phyloP scores from a whole-genome alignment of 208 protist species.

The Leishmania lainsoni region DNA sequence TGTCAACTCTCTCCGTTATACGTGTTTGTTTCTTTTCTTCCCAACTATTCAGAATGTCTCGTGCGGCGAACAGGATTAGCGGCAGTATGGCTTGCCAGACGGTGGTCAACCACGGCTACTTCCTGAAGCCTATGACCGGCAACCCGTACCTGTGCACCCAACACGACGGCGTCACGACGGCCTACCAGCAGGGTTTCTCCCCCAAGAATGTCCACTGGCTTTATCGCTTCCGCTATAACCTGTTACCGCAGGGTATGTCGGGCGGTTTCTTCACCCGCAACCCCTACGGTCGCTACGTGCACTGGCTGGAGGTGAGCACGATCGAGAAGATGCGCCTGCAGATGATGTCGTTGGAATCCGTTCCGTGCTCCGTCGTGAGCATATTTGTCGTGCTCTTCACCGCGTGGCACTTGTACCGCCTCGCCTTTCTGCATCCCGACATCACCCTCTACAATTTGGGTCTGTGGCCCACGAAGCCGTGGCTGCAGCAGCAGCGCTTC shows the following conservation, averaged over 20 bases:
- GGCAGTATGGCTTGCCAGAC: conserved; percentile 56
- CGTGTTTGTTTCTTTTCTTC: not conserved
- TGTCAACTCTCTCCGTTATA: not conserved
- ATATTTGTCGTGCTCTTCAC: conserved; percentile 56
- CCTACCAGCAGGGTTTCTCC: conserved; percentile 74
- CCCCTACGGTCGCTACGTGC: conserved; percentile 79
- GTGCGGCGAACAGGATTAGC: conserved; percentile 51
- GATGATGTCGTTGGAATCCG: conserved; percentile 53
- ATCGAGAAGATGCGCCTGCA: conserved; percentile 84
- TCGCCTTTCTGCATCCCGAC: conserved; percentile 77
- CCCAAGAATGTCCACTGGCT: conserved; percentile 74
- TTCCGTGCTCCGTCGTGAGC: conserved; percentile 53
- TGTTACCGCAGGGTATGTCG: conserved; percentile 64
- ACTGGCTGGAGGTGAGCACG: conserved; percentile 87
- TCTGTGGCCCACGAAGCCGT: conserved; percentile 75
- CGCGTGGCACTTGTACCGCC: conserved; percentile 68
- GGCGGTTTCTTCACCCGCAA: conserved; percentile 81
- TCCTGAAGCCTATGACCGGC: conserved; percentile 69
- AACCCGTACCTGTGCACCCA: conserved; percentile 75
- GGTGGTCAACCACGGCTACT: conserved; percentile 74
- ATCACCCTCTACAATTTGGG: conserved; percentile 82
- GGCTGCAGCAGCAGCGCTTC: conserved; percentile 80
- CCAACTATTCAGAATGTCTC: conserved; percentile 48
- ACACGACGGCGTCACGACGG: conserved; percentile 75
- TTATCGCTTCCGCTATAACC: conserved; percentile 86